Conservation (phyloP, 768 basidiomycete genomes). For the Mycena chlorophos region DNA sequence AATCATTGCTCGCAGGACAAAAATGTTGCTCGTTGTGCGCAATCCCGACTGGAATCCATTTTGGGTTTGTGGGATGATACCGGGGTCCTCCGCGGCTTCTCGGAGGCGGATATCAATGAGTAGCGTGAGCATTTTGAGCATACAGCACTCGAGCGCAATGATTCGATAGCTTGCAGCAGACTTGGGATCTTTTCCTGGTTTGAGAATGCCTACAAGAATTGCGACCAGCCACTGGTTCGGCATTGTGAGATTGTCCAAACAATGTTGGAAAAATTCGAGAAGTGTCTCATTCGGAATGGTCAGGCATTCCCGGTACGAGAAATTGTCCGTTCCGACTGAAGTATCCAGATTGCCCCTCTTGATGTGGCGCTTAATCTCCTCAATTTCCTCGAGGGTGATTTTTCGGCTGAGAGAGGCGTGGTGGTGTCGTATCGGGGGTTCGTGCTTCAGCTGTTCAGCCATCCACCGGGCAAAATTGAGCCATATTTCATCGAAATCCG, state of each 20-base stretch:
- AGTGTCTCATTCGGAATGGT: slow-evolving; percentile 5
- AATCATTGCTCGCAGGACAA: neutral
- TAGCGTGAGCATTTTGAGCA: slow-evolving; percentile 23
- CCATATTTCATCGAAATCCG: neutral
- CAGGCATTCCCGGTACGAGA: slow-evolving; percentile 2
- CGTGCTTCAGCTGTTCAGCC: neutral
- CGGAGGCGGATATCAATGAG: neutral
- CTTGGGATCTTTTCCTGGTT: slow-evolving; percentile 8
- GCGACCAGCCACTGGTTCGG: slow-evolving; percentile 3
- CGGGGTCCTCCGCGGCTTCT: neutral
- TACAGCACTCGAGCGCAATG: slow-evolving; percentile 25
- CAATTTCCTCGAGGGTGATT: neutral
- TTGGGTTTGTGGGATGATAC: neutral
- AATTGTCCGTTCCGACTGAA: neutral
- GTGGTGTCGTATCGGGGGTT: neutral
- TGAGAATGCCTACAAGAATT: slow-evolving; percentile 10
- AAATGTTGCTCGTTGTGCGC: neutral
- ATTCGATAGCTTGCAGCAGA: slow-evolving; percentile 19
- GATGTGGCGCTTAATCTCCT: neutral
- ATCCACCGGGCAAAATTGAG: neutral
- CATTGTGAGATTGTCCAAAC: neutral
- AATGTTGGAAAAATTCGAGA: slow-evolving; percentile 6
- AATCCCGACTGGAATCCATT: neutral
- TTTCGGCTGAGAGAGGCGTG: neutral
- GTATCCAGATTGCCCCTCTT: neutral